Base-by-base conservation (phyloP, 179 eudicot species). In the Silene vulgaris region DNA sequence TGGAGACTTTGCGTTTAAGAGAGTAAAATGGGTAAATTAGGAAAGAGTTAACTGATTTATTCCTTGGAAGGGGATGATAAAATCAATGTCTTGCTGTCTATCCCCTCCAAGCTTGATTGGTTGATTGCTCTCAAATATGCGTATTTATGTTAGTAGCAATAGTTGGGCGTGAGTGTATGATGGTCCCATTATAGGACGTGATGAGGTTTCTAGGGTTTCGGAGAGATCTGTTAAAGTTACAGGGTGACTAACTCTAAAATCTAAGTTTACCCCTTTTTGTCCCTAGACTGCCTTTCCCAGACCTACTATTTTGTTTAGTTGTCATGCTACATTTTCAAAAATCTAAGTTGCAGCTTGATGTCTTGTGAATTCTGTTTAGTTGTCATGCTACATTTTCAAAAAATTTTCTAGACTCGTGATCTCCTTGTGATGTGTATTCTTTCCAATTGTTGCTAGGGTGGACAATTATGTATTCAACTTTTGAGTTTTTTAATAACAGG, bases 401-500 rank as follows among this genome's bases (percentile, higher is more conserved):
- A n/a, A 0, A 4, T 6, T 14, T 35, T 67, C 35, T 35, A 35
- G 48, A 11, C 14, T 52, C 71, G 16, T 37, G 54, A 8, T 40
- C 52, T 67, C n/a, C 26, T 59, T 17, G 1, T 20, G 26, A 1
- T 17, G 63, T 59, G 2, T 4, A 59, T 59, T n/a, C 64, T n/a
- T n/a, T 59, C 26, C 7, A n/a, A 5, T 59, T 3, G 64, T 20
- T 30, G 70, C 3, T 30, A 32, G 14, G 70, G 5, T 14, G 21
- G 4, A 16, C 45, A 35, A 32, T 35, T 66, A 16, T 65, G 19
- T 60, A 61, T 45, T 59, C 61, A 61, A 7, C 8, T 35, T 26
- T 66, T 30, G 52, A 62, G 68, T 60, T 40, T 48, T 28, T 52
- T 52, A 14, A 50, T 75, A 71, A 29, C 71, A 81, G 78, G 75